phyloP scores from a whole-genome alignment of 441 rosid genomes.

The Dalechampia spathulata region DNA sequence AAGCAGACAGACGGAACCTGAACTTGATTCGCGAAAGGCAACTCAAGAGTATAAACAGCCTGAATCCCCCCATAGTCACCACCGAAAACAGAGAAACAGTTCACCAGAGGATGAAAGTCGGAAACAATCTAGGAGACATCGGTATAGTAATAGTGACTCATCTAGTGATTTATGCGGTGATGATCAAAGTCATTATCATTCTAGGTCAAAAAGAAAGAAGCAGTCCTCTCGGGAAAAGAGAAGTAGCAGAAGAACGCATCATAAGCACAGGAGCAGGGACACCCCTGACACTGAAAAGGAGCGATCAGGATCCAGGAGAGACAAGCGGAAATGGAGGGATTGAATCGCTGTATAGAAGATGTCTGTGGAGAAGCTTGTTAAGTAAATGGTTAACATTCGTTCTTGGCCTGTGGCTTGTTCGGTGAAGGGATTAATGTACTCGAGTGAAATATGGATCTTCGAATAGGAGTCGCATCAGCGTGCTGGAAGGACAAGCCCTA shows the following conservation, averaged over 20 bases:
- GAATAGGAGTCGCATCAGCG: too few species aligned
- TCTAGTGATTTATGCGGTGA: conserved; percentile 50
- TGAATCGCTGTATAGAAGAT: conserved; percentile 13
- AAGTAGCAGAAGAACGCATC: conserved; percentile 54
- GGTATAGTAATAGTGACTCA: conserved; percentile 40
- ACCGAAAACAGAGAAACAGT: conserved; percentile 23
- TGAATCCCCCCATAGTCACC: conserved; percentile 22
- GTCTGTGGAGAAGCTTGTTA: background rate
- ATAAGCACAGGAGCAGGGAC: conserved; percentile 35
- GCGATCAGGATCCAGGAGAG: conserved; percentile 36
- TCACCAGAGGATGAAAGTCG: conserved; percentile 61
- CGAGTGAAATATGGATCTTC: too few species aligned
- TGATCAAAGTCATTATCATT: conserved; percentile 29
- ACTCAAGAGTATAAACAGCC: conserved; percentile 28
- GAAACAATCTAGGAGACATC: conserved; percentile 36
- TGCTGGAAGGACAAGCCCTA: too few species aligned
- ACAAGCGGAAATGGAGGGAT: conserved; percentile 41
- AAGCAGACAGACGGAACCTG: conserved; percentile 16
- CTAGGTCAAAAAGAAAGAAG: conserved; percentile 51
- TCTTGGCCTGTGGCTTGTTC: too few species aligned
- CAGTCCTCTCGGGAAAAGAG: conserved; percentile 54
- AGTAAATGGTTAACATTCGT: background rate
- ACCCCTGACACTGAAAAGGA: conserved; percentile 41
- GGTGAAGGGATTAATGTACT: too few species aligned
- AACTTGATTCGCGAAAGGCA: conserved; percentile 13